These are phyloP conservation scores for Ogataea henricii DNA, from an alignment of 805 yeast genomes.

Conservation along the genomic window DNA sequence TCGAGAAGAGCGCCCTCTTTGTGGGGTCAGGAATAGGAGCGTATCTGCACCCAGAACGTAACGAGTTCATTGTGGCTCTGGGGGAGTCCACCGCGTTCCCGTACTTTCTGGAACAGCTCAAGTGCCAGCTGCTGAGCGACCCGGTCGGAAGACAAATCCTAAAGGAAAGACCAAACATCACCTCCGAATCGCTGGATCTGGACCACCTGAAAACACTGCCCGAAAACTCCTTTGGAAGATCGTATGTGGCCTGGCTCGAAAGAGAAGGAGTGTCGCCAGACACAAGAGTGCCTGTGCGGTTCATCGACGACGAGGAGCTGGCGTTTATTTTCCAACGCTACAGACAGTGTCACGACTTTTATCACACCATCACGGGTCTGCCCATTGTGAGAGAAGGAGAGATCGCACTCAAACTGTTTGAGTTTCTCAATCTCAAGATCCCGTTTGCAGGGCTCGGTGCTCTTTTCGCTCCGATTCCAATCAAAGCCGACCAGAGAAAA, in stretches of 20 bases:
- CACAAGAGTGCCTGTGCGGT: slow-evolving; percentile 84
- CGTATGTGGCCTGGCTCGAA: slow-evolving; percentile 81
- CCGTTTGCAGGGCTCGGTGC: slow-evolving; percentile 97
- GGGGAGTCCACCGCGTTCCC: slow-evolving; percentile 91
- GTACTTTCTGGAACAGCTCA: slow-evolving; percentile 59
- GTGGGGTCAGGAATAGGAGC: slow-evolving; percentile 79
- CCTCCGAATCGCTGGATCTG: slow-evolving; percentile 67
- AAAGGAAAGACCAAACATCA: slow-evolving; percentile 80
- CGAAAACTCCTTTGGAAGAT: slow-evolving; percentile 69
- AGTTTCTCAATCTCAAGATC: slow-evolving; percentile 86
- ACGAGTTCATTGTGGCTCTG: slow-evolving; percentile 72
- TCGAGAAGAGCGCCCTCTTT: slow-evolving; percentile 67
- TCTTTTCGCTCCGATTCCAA: slow-evolving; percentile 79
- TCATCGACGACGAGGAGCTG: slow-evolving; percentile 84
- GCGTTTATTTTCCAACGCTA: slow-evolving; percentile 94
- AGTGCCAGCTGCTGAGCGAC: slow-evolving; percentile 74
- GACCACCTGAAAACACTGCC: slow-evolving; percentile 63
- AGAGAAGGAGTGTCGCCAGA: slow-evolving; percentile 92
- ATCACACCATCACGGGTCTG: slow-evolving; percentile 86
- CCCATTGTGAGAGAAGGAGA: slow-evolving; percentile 97
- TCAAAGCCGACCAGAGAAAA: slow-evolving; percentile 61
- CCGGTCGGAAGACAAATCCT: slow-evolving; percentile 76
- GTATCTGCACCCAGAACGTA: slow-evolving; percentile 71
- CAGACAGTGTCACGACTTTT: slow-evolving; percentile 96
- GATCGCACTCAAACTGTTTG: slow-evolving; percentile 88